Evolutionary conservation across 495 filamentous ascomycete species (phyloP).

Genomic region (Bryoglossum gracile): DNA sequence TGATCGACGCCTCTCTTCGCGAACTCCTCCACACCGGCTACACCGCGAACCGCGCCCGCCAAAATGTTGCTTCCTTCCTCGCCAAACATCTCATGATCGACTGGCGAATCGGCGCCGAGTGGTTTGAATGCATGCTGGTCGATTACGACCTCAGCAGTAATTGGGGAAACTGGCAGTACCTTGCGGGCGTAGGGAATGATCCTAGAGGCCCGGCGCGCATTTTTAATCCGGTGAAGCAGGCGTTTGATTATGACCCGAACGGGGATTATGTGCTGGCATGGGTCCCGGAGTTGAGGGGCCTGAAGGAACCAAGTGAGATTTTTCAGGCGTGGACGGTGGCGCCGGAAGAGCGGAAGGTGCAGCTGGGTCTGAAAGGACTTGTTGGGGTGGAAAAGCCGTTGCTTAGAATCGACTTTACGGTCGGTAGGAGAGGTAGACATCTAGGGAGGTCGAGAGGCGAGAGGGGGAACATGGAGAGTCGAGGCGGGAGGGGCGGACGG

Average conservation of each 20-base stretch:
- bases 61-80: slow-evolving; percentile 67
- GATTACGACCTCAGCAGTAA: slow-evolving; percentile 68
- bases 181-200: slow-evolving; percentile 67
- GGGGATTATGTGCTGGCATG: slow-evolving; percentile 61
- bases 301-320: slow-evolving; percentile 40
- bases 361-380: slow-evolving; percentile 40
- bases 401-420: slow-evolving; percentile 37
- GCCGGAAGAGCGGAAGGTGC: slow-evolving; percentile 40
- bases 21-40: slow-evolving; percentile 66
- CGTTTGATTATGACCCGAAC: slow-evolving; percentile 57
- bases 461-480: too few relatives aligned
- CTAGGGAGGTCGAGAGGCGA: slow-evolving; percentile 4
- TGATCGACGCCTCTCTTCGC: slow-evolving; percentile 64
- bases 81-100: slow-evolving; percentile 63
- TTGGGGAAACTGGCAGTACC: slow-evolving; percentile 76
- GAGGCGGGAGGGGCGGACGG: slow-evolving; percentile 1
- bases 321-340: slow-evolving; percentile 58
- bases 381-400: slow-evolving; percentile 43
- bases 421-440: slow-evolving; percentile 20
- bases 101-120: slow-evolving; percentile 71
- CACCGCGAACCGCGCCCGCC: slow-evolving; percentile 61
- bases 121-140: slow-evolving; percentile 62
- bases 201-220: slow-evolving; percentile 50
- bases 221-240: slow-evolving; percentile 70
- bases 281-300: slow-evolving; percentile 48